Base-by-base conservation (phyloP, 768 basidiomycete species). In the Tephrocybe sp. region DNA sequence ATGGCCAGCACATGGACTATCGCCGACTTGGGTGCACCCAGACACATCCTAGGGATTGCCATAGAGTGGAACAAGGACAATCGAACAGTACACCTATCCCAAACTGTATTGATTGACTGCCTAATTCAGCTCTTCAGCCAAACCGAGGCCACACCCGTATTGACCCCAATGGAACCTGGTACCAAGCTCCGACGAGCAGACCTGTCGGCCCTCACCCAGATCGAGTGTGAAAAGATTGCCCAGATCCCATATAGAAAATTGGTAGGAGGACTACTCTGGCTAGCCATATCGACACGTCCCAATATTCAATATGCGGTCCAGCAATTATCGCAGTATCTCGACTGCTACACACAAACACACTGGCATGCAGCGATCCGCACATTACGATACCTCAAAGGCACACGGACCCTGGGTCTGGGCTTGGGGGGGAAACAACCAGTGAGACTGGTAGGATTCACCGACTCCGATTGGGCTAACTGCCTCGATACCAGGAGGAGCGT, bases 331-430 rank as follows among this genome's bases (percentile, higher is more conserved):
- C 30, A 34, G 17, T 45, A 33, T 30, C 44, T 45, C 17, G 20
- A 45, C 11, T 45, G 4, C 9, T 34, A 45, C 11, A 11, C 18
- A 3, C 3, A 1, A 11, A 34, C 11, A 17, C 32, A 45, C 30
- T 45, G 44, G 44, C 30, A 45, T 21, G 44, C 44, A 6, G 8
- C 26, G 6, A 30, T 45, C 18, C 12, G 28, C 9, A 53, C 65
- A 0, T 41, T 65, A 0, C 38, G 56, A 0, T 65, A 65, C 45
- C 54, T 65, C 0, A 53, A 51, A 1, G 53, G 54, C 0, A 61
- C 57, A 0, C 42, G 44, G 0, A 37, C 37, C 20, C 23, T 45
- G 1, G 38, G 20, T 3, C 50, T 60, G 1, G 3, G 15, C 17
- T 50, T 60, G 4, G 56, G 61, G 0, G 61, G 56, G 18, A 3